Evolutionary conservation across 1,139 yeast genomes (phyloP), one percentile per base, ranked within the genome.

Genomic region (Scheffersomyces titani): DNA sequence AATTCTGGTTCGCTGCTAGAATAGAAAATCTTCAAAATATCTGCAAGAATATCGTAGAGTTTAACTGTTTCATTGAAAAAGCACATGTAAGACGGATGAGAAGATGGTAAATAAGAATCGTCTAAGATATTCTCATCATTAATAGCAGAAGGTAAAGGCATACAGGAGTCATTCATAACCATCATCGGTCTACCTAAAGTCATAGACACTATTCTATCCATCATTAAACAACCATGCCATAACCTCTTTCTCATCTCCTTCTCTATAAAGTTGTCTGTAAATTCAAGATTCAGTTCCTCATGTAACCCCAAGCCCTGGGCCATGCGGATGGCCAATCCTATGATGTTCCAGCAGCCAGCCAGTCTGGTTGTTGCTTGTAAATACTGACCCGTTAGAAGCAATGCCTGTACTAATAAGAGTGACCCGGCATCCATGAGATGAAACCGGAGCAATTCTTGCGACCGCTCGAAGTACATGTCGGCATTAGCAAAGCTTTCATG

Each of bases 391-490:
- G 63, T 60, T 19, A 60, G 46, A 19, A 60, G 52, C 24, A 60
- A 52, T 19, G 63, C 62, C 44, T 60, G 63, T 9, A 60, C 63
- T 19, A 60, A 53, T 36, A 60, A 52, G 16, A 60, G 53, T 6
- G 63, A 60, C 5, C 63, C 63, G 19, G 57, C 55, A 24, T 60
- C 63, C 62, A 59, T 55, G 19, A 59, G 56, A 51, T 59, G 56
- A 36, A 59, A 60, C 20, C 56, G 30, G 40, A 60, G 51, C 18
- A 52, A 49, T 40, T 51, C 53, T 24, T 59, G 63, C 3, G 62
- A 59, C 48, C 62, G 52, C 47, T 60, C 62, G 51, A 59, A 59
- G 46, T 59, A 60, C 47, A 57, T 40, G 40, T 60, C 62, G 19
- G 53, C 54, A 40, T 57, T 55, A 11, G 52, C 49, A 16, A 36